Percentiles rank a stretch among this genome's conserved stretches.
Evolutionary conservation across 2,329 filamentous ascomycete genomes (phyloP).

Genomic region (Colletotrichum higginsianum): DNA sequence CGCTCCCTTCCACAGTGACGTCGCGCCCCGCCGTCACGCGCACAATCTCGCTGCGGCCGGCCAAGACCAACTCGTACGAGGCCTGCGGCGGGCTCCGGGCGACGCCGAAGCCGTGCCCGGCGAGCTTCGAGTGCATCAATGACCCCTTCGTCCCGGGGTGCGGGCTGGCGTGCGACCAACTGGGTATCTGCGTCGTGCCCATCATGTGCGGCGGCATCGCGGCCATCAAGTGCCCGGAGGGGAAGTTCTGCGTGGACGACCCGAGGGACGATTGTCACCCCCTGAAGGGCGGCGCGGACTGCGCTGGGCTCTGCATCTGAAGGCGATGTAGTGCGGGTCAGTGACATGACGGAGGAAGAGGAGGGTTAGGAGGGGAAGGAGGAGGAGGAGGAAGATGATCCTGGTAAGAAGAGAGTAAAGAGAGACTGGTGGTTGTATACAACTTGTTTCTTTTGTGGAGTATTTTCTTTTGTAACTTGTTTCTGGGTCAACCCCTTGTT

Average conservation of each 20-base stretch:
- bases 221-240: constrained; percentile 46
- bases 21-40: neutral
- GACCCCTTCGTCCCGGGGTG: constrained; percentile 52
- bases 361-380: neutral
- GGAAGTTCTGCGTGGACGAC: constrained; percentile 49
- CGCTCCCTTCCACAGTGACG: neutral
- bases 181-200: constrained; percentile 51
- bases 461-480: neutral
- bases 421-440: neutral
- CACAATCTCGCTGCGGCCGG: constrained; percentile 1
- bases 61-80: constrained; percentile 45
- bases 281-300: constrained; percentile 49
- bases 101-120: constrained; percentile 47
- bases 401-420: neutral
- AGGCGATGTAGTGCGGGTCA: too few relatives aligned
- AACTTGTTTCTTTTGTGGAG: neutral
- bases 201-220: constrained; percentile 48
- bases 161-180: constrained; percentile 53
- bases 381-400: too few relatives aligned
- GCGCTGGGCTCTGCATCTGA: constrained; percentile 51
- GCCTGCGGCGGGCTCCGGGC: constrained; percentile 51
- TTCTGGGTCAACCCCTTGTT: neutral
- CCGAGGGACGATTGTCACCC: constrained; percentile 49
- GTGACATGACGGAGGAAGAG: neutral
- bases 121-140: constrained; percentile 49